A percentile compares a stretch with the other conserved stretches of the same genome.
Conservation (phyloP, 768 basidiomycete genomes). For the Boletus pseudo-olivaceus region DNA sequence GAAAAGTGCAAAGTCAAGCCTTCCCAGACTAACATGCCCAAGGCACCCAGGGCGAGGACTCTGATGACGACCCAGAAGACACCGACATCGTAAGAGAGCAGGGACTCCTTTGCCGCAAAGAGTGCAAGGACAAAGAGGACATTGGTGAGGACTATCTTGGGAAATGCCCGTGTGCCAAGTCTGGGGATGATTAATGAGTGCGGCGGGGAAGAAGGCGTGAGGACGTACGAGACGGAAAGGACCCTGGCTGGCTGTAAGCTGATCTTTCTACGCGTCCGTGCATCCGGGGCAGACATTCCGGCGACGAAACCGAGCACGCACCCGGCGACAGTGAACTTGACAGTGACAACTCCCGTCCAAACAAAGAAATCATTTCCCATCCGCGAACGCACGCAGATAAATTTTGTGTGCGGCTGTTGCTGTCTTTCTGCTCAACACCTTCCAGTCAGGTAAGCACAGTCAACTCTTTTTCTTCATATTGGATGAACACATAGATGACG, state of each 20-base stretch:
- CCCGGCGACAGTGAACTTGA: background rate
- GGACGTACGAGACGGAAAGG: slow-evolving; percentile 51
- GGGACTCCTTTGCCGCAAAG: slow-evolving; percentile 62
- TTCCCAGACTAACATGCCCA: slow-evolving; percentile 63
- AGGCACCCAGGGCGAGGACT: slow-evolving; percentile 67
- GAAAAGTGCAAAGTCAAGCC: slow-evolving; percentile 49
- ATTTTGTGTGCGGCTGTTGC: background rate
- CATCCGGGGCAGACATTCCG: slow-evolving; percentile 62
- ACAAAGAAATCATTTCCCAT: slow-evolving; percentile 23
- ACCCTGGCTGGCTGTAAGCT: slow-evolving; percentile 54
- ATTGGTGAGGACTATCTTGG: slow-evolving; percentile 59
- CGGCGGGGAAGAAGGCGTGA: background rate
- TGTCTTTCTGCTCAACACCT: slow-evolving; percentile 1
- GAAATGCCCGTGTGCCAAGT: slow-evolving; percentile 50
- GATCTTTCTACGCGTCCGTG: slow-evolving; percentile 62
- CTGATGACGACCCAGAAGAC: slow-evolving; percentile 77
- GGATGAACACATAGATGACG: slow-evolving; percentile 67
- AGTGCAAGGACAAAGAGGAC: slow-evolving; percentile 59
- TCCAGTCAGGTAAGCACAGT: slow-evolving; percentile 17
- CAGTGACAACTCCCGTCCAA: background rate
- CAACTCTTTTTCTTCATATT: background rate
- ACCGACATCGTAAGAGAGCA: slow-evolving; percentile 63
- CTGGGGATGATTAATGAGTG: slow-evolving; percentile 30
- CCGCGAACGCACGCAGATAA: background rate
- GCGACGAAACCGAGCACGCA: slow-evolving; percentile 1